Evolutionary conservation across 768 basidiomycete genomes (phyloP), one percentile per base, ranked within the genome.

Genomic region (Mycena capillaripes): DNA sequence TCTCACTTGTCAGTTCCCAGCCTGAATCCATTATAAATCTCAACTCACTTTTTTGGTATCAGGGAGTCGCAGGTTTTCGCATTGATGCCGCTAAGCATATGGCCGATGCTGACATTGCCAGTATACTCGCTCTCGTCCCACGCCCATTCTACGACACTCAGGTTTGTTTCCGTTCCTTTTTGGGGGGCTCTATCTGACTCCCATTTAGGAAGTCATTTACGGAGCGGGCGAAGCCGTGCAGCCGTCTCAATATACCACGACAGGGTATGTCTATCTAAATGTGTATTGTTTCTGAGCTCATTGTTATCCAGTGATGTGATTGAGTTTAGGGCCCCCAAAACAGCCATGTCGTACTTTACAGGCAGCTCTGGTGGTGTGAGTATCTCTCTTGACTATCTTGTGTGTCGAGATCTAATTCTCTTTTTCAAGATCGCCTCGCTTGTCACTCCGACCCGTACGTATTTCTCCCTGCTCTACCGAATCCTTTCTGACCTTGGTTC

Each of bases 201-300:
- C 58, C 30, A 14, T n/a, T 23, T 25, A 68, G 66, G 66, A 68
- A 53, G 66, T 68, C 21, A 60, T 68, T 40, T 77, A 71, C 34
- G 76, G 76, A 3, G 64, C 57, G 6, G 72, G 75, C 23, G 75
- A 77, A 52, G 55, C 73, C 19, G 38, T 60, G 4, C 25, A 60
- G 27, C 66, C 66, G 25, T 60, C 57, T 11, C 46, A 68, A n/a
- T 68, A 59, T 16, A 38, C 38, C 38, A 38, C 38, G 38, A 38
- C 38, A 38, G 38, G 38, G 38, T 38, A 38, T 38, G 38, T 38
- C 16, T 16, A 10, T 38, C 38, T 11, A 38, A 11, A 38, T 38
- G 11, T 38, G 11, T 38, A 38, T 38, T 8, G 10, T 10, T 8
- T 16, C 38, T 10, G 38, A 38, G 16, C 38, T 38, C 16, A 38